Evolutionary conservation across 2,329 filamentous ascomycete genomes (phyloP), one percentile per base, ranked within the genome.

Genomic region (Capronia coronata): DNA sequence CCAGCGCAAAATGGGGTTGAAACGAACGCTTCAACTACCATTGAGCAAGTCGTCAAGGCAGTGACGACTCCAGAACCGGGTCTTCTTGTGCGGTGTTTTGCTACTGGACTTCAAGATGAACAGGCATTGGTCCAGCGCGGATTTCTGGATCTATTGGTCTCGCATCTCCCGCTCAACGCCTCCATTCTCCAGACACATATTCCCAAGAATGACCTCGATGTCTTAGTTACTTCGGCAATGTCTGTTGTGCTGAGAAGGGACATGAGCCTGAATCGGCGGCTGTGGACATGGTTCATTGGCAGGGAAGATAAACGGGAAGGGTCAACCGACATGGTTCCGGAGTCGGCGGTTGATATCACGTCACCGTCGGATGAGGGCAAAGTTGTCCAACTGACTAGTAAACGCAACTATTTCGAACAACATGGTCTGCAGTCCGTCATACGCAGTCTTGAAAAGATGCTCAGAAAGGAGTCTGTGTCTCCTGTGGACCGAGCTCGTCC

Each of bases 211-310:
- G 94, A 98, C 62, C 73, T 96, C 14, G 84, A 95, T 63, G 78
- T 87, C 1, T 75, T 98, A 1, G 77, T 96, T 25, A 78, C 82
- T 50, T 87, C 91, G 13, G 90, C 91, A 4, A 82, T 83, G n/a
- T 83, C 86, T 1, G 90, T 98, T 16, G 88, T 97, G 1, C 83
- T 83, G 16, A 79, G 93, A 43, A 81, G 90, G 67, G 93, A 98
- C 57, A 98, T 98, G 93, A 94, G 91, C 64, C 72, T 98, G 42
- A 98, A 98, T 65, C 77, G 93, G 60, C 80, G 93, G 30, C 71
- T 98, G n/a, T 97, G 91, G 89, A 82, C 86, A 37, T 98, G 93
- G 93, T 83, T 97, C 53, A 75, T 98, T 1, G 93, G 93, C 0
- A 90, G 90, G 2, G 87, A 81, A 46, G 56, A 57, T 21, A 57